phyloP scores from a whole-genome alignment of 169 alveolate genomes.

The Plasmodium falciparum region DNA sequence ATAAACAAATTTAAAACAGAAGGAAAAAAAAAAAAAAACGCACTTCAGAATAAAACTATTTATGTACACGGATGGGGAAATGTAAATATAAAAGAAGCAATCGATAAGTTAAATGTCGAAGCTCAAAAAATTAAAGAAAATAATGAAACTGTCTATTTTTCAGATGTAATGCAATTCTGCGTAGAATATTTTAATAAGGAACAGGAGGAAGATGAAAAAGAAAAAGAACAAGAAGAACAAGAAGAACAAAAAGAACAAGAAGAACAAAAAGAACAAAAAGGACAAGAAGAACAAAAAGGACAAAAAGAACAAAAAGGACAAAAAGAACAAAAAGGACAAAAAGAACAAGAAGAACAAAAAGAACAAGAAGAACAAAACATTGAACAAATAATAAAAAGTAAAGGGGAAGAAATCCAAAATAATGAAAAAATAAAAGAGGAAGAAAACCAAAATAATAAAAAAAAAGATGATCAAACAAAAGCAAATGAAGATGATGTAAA shows the following conservation, averaged over 20 bases:
- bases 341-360: background rate
- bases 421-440: background rate
- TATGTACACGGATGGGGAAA: slow-evolving; percentile 13
- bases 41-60: slow-evolving; percentile 5
- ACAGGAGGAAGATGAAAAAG: background rate
- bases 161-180: slow-evolving; percentile 35
- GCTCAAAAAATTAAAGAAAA: slow-evolving; percentile 35
- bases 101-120: slow-evolving; percentile 39
- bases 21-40: slow-evolving; percentile 18
- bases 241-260: background rate
- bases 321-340: background rate
- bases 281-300: background rate
- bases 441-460: slow-evolving; percentile 17
- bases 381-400: background rate
- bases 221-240: too few species aligned
- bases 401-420: background rate
- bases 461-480: slow-evolving; percentile 9
- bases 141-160: slow-evolving; percentile 23
- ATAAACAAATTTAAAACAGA: slow-evolving; percentile 6
- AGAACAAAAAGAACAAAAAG: background rate
- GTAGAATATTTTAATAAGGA: slow-evolving; percentile 30
- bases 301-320: background rate
- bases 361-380: background rate
- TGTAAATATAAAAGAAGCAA: slow-evolving; percentile 28
- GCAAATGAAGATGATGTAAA: background rate